Percentiles rank a stretch among this genome's conserved stretches.
phyloP scores from a whole-genome alignment of 2,329 filamentous ascomycete genomes.

The Nigrograna mackinnonii region DNA sequence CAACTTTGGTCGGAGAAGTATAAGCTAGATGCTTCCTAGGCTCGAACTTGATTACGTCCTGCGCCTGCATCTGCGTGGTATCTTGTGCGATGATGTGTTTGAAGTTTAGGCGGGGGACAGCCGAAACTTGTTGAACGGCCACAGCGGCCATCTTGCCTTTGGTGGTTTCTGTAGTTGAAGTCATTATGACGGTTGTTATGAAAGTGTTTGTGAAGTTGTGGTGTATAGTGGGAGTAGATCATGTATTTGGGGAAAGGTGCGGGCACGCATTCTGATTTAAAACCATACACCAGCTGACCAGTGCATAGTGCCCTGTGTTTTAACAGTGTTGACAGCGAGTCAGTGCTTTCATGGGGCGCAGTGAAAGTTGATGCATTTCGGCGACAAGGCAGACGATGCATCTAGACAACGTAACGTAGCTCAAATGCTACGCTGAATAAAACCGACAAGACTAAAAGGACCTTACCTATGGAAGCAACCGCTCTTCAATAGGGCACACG shows the following conservation, averaged over 20 bases:
- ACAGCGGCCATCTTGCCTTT: slow-evolving; percentile 27
- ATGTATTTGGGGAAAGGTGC: neutral
- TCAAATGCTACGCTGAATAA: no score
- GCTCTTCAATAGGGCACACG: no score
- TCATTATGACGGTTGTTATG: slow-evolving; percentile 6
- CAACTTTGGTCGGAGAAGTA: slow-evolving; percentile 53
- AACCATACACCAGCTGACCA: no score
- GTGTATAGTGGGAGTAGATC: neutral
- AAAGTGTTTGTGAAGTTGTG: neutral
- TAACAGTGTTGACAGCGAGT: no score
- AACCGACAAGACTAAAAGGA: no score
- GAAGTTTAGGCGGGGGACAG: slow-evolving; percentile 31
- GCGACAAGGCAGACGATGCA: no score
- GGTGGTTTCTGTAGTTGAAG: slow-evolving; percentile 3
- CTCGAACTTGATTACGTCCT: slow-evolving; percentile 48
- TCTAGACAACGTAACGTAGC: no score
- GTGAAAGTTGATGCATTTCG: no score
- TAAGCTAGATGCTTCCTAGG: slow-evolving; percentile 60
- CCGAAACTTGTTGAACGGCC: slow-evolving; percentile 29
- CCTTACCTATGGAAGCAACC: no score
- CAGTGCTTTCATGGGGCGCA: no score
- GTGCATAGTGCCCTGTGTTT: no score
- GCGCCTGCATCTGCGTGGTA: slow-evolving; percentile 14
- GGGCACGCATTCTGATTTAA: no score
- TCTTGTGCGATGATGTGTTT: slow-evolving; percentile 37